These are phyloP conservation scores for Beauveria sp. DNA, from an alignment of 2,329 filamentous ascomycete species.

Conservation along the genomic window DNA sequence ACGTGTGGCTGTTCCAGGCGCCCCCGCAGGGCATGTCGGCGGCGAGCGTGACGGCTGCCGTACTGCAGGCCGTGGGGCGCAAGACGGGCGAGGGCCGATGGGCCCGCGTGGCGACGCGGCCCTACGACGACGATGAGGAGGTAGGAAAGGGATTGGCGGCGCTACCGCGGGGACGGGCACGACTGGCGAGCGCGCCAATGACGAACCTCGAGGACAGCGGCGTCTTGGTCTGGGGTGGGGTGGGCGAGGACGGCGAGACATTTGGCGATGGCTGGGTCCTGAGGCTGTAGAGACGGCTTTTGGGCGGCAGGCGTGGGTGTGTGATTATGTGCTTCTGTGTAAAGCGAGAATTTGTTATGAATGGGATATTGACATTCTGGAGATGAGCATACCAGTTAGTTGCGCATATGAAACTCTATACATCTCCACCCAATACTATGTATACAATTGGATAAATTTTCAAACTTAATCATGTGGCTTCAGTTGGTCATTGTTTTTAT, in stretches of 20 bases:
- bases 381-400: too few relatives aligned
- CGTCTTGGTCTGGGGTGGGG: constrained; percentile 54
- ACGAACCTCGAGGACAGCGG: constrained; percentile 52
- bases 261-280: constrained; percentile 59
- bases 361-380: too few relatives aligned
- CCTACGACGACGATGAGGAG: constrained; percentile 46
- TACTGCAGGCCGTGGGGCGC: constrained; percentile 43
- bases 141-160: constrained; percentile 33
- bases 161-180: constrained; percentile 48
- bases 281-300: constrained; percentile 26
- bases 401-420: too few relatives aligned
- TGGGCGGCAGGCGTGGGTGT: too few relatives aligned
- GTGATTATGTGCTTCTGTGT: too few relatives aligned
- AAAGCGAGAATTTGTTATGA: too few relatives aligned
- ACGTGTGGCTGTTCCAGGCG: constrained; percentile 59
- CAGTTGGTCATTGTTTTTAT: constrained; percentile 10
- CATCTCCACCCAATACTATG: too few relatives aligned
- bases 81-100: constrained; percentile 53
- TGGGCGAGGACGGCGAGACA: constrained; percentile 42
- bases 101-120: constrained; percentile 38
- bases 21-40: constrained; percentile 47
- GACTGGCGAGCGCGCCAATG: constrained; percentile 49
- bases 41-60: constrained; percentile 48
- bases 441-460: too few relatives aligned
- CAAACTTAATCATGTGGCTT: not conserved